A percentile compares a stretch with the other conserved stretches of the same genome.
phyloP scores from a whole-genome alignment of 2,329 filamentous ascomycete species.

The Aspergillus alliaceus region DNA sequence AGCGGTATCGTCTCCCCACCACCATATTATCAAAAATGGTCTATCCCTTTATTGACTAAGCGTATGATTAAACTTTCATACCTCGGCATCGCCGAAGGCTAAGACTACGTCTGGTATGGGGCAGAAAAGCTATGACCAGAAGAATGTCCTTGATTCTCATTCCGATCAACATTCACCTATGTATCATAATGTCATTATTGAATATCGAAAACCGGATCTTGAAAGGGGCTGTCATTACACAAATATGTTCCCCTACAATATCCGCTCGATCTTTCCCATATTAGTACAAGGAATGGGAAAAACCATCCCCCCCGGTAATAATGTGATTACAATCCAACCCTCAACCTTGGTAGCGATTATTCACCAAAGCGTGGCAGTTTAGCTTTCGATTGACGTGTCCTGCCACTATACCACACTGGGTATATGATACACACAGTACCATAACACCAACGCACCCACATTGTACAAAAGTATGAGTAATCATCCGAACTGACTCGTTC shows the following conservation, averaged over 20 bases:
- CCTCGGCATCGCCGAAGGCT: background rate
- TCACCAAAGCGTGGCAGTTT: too few relatives aligned
- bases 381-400: conserved; percentile 2
- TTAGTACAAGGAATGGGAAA: too few relatives aligned
- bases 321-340: background rate
- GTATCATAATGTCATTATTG: background rate
- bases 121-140: background rate
- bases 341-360: too few relatives aligned
- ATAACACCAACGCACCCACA: too few relatives aligned
- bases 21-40: background rate
- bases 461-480: background rate
- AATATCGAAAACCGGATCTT: too few relatives aligned
- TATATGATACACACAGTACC: background rate
- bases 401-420: background rate
- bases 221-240: too few relatives aligned
- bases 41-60: background rate
- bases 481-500: background rate
- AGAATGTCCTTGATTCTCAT: background rate
- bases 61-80: background rate
- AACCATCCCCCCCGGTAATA: too few relatives aligned
- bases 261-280: too few relatives aligned
- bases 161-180: background rate
- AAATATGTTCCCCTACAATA: too few relatives aligned
- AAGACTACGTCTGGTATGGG: background rate
- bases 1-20: background rate